Percentiles rank a stretch among this genome's conserved stretches.
phyloP scores from a whole-genome alignment of 257 asterid species.

The Nicotiana attenuata region DNA sequence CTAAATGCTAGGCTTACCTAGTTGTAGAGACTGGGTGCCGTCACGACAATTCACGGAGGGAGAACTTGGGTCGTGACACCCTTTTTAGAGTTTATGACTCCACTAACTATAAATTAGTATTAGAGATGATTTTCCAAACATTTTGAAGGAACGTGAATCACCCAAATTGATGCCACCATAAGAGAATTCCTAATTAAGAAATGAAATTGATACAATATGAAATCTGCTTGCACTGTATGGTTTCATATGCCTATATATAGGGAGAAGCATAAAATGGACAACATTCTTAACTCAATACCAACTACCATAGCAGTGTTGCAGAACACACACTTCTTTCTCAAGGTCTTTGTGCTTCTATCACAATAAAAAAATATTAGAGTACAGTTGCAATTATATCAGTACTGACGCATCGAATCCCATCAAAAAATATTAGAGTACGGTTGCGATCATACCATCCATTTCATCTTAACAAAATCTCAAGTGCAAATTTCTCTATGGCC shows the following conservation, averaged over 20 bases:
- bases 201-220: background rate
- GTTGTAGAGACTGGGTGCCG: no score
- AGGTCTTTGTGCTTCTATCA: background rate
- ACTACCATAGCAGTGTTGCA: background rate
- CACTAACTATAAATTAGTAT: background rate
- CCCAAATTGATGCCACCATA: constrained; percentile 1
- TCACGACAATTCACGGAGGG: no score
- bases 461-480: background rate
- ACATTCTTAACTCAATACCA: background rate
- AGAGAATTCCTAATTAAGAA: background rate
- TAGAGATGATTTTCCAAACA: background rate
- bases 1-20: no score
- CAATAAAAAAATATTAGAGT: background rate
- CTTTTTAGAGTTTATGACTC: no score
- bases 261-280: background rate
- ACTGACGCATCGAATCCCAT: no score
- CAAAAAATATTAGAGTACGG: no score
- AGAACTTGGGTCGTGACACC: no score
- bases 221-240: no score
- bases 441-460: no score
- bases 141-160: constrained; percentile 13
- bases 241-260: background rate
- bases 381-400: no score
- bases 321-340: background rate
- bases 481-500: constrained; percentile 31